Base-by-base conservation (phyloP, 257 asterid genomes). In the Fraxinus quadrangulata region DNA sequence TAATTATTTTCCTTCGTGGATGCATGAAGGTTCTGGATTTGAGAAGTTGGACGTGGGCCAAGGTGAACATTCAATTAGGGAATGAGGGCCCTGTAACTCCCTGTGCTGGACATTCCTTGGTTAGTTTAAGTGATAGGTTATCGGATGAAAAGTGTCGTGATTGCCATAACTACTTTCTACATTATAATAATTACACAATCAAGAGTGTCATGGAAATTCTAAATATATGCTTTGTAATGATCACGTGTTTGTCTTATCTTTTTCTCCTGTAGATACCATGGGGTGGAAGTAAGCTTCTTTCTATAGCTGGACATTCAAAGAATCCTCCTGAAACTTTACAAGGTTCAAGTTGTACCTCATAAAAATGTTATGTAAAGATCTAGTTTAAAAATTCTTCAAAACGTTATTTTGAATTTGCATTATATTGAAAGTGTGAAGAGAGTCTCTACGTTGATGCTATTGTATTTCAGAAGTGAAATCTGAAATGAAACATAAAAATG, bases 101-200 rank as follows among this genome's bases (percentile, higher is more conserved):
- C 70, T 88, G 97, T 80, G 96, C 97, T 36, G 97, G 99, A 72
- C 97, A 92, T 87, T 76, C 97, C 77, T 88, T 94, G 97, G 97
- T 94, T 84, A 86, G 99, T 90, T 73, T 77, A 63, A 59, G 71
- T 75, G 61, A 78, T 70, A 74, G 63, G 74, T 79, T 79, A 33
- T 78, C 77, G 23, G 75, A 79, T 71, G 68, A 54, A 75, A 67
- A 78, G 47, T 34, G 28, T 37, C 28, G 80, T 69, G 59, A 26
- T 59, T 49, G 33, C 70, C 34, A 30, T 40, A 31, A 30, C 75
- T 34, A 77, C 76, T 54, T 76, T 11, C 8, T 59, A 59, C 28
- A 69, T 65, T 47, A 73, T 68, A 26, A 65, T 30, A 66, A 40
- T 63, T 67, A 66, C 26, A 65, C 45, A 63, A 71, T 71, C 37